Percentiles rank a stretch among this genome's conserved stretches.
Evolutionary conservation across 1,139 yeast species (phyloP).

Genomic region (Hemisphaericaspora xylofermentans): DNA sequence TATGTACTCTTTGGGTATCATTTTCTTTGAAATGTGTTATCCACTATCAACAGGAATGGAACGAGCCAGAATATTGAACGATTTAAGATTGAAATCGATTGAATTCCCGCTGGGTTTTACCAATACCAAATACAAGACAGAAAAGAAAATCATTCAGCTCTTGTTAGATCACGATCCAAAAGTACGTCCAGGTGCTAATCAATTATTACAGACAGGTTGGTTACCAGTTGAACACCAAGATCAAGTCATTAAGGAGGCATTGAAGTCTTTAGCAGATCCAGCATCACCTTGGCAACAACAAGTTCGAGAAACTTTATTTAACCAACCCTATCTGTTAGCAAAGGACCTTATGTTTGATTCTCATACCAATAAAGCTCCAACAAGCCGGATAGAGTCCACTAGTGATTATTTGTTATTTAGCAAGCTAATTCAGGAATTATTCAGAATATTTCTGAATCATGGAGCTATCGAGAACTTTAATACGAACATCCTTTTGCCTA

Average conservation of each 20-base stretch:
- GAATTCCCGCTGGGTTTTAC: slow-evolving; percentile 69
- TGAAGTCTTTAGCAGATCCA: slow-evolving; percentile 81
- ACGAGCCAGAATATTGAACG: slow-evolving; percentile 67
- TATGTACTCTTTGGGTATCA: slow-evolving; percentile 91
- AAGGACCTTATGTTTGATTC: slow-evolving; percentile 77
- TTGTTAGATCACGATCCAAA: slow-evolving; percentile 77
- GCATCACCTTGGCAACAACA: slow-evolving; percentile 94
- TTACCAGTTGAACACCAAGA: slow-evolving; percentile 90
- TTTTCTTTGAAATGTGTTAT: slow-evolving; percentile 93
- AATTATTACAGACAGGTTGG: slow-evolving; percentile 73
- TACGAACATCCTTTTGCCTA: slow-evolving; percentile 64
- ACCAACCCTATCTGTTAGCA: slow-evolving; percentile 80
- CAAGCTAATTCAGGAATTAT: slow-evolving; percentile 56
- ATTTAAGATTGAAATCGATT: slow-evolving; percentile 56
- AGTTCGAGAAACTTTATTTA: slow-evolving; percentile 80
- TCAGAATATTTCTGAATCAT: slow-evolving; percentile 65
- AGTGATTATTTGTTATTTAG: slow-evolving; percentile 45
- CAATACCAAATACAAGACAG: slow-evolving; percentile 45
- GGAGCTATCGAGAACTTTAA: slow-evolving; percentile 80
- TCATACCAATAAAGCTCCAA: slow-evolving; percentile 13
- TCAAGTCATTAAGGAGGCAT: slow-evolving; percentile 82
- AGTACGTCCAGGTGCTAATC: slow-evolving; percentile 75
- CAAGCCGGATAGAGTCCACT: slow-evolving; percentile 8
- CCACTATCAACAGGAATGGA: slow-evolving; percentile 89
- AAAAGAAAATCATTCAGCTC: slow-evolving; percentile 61